Evolutionary conservation across 495 filamentous ascomycete genomes (phyloP), one percentile per base, ranked within the genome.

Genomic region (Xylaria intraflava): DNA sequence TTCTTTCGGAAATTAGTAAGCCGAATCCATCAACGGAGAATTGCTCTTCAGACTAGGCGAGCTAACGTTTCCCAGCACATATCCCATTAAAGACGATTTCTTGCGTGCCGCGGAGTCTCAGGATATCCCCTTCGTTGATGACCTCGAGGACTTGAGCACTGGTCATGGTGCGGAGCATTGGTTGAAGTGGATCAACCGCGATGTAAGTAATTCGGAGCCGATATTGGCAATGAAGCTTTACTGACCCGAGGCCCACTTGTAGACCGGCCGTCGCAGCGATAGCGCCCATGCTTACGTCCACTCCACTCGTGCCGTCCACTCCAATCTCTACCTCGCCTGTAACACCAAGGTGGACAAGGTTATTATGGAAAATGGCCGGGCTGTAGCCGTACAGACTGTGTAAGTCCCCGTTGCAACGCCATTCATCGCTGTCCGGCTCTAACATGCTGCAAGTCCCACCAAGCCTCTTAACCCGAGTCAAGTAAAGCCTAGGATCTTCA

Each of bases 281-380:
- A 83, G 82, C 12, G 88, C 88, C n/a, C 87, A 87, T 56, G 83
- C 82, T 1, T 88, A 88, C 53, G 77, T 88, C 29, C 84, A 88
- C 62, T 82, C 82, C 23, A 87, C 83, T 7, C 77, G 83, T 55
- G 72, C 80, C 17, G 78, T 81, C 22, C 67, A 89, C 62, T 72
- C 72, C 43, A 92, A 90, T 64, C 71, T 92, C 22, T 87, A 89
- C 60, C 73, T 92, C 1, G 81, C 83, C 57, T 84, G 80, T 67
- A 87, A 88, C 68, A 90, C 86, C 61, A 92, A 90, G 65, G 81
- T 88, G n/a, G 86, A 89, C 62, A 89, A 85, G 65, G 72, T 89
- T 12, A 85, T 90, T 51, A 80, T 92, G 45, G 85, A 90, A 52
- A 78, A 86, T 53, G 82, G 79, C 26, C 71, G 77, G 27, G 84